phyloP scores from a whole-genome alignment of 306 rosid genomes.

The Parietaria judaica region DNA sequence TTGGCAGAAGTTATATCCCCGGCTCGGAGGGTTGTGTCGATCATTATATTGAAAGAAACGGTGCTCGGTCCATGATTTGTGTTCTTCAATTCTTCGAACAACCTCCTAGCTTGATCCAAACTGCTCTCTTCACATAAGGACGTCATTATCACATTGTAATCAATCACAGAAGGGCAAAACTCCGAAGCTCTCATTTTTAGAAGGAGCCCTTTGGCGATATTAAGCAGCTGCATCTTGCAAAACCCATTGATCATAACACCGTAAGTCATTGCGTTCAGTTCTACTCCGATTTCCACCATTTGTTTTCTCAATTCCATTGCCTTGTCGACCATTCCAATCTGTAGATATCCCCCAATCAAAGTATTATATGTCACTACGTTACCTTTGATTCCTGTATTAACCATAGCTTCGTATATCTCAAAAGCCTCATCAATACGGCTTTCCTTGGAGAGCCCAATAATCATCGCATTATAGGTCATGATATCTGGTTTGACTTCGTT shows the following conservation, averaged over 20 bases:
- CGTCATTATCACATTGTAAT: slow-evolving; percentile 53
- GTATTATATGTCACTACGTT: slow-evolving; percentile 44
- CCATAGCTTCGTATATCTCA: slow-evolving; percentile 48
- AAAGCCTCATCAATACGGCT: slow-evolving; percentile 35
- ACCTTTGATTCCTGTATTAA: slow-evolving; percentile 39
- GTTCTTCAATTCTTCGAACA: slow-evolving; percentile 57
- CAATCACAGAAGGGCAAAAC: slow-evolving; percentile 38
- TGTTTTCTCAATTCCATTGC: slow-evolving; percentile 50
- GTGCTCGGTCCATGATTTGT: slow-evolving; percentile 38
- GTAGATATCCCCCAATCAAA: slow-evolving; percentile 55
- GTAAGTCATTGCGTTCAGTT: slow-evolving; percentile 45
- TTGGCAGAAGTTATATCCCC: slow-evolving; percentile 53
- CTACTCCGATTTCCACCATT: slow-evolving; percentile 41
- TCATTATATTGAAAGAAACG: slow-evolving; percentile 54
- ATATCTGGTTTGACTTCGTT: slow-evolving; percentile 45
- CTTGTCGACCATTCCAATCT: slow-evolving; percentile 29
- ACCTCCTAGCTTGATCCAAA: slow-evolving; percentile 58
- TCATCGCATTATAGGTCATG: slow-evolving; percentile 37
- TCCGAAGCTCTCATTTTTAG: slow-evolving; percentile 46
- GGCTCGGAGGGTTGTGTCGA: slow-evolving; percentile 54
- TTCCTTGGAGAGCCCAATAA: slow-evolving; percentile 60
- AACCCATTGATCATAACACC: slow-evolving; percentile 65
- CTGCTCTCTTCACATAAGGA: slow-evolving; percentile 64
- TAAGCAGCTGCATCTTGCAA: slow-evolving; percentile 62
- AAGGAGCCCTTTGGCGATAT: slow-evolving; percentile 68